Evolutionary conservation across 306 rosid species (phyloP), one percentile per base, ranked within the genome.

Genomic region (Dryas alaskensis): DNA sequence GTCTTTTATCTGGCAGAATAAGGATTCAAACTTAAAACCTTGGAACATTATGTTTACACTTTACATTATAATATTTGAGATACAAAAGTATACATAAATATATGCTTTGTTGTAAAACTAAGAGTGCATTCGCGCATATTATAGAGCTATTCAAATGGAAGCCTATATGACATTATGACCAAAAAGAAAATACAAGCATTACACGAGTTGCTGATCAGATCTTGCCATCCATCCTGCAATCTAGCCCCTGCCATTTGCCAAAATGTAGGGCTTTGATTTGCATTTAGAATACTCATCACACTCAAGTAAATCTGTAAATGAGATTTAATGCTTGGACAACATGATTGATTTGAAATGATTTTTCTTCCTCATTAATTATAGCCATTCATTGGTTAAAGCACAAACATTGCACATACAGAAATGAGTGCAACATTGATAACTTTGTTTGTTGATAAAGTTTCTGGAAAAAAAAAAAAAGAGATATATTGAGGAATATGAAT

Each of bases 311-410:
- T 19, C 19, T 19, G 19, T 19, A 19, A 58, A 31, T 31, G 62
- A 72, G 58, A 19, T 7, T 17, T 13, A 58, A 25, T 27, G 50
- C 25, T 4, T 8, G 67, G 76, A 59, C 67, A 72, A 7, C 58
- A 72, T 72, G 25, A 72, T 58, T 72, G 67, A 45, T 22, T 5
- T 10, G 67, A 72, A 72, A 72, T 72, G 47, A 72, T 72, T 58
- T 60, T 45, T 58, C 22, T 6, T 43, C 8, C 47, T 58, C 46
- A 14, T 5, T 13, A 72, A 22, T 71, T 22, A 71, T 71, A 55
- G 65, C 75, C 53, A 71, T 71, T 72, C 76, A 72, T 45, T 45
- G 27, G 45, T 58, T 45, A 72, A 72, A 72, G 67, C 57, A 72
- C 8, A 49, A 71, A 71, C 54, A 42, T 13, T 13, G 43, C 3